phyloP scores from a whole-genome alignment of 148 eudicot species.

The Chenopodium suecicum region DNA sequence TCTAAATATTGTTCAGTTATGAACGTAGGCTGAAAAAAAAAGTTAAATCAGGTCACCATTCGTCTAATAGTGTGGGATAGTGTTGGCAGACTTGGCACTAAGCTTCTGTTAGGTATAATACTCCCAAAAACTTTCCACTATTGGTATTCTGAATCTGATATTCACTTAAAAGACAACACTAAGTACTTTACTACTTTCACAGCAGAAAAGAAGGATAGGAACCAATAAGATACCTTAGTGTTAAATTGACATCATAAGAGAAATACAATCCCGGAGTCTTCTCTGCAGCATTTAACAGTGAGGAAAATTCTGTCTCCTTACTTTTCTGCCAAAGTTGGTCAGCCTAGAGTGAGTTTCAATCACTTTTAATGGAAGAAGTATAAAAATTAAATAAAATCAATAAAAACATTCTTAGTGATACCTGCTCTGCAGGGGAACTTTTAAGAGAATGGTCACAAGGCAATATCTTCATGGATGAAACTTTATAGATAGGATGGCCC shows the following conservation, averaged over 20 bases:
- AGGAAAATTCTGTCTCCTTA: slow-evolving; percentile 82
- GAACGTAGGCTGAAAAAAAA: background rate
- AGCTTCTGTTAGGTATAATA: background rate
- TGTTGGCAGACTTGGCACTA: background rate
- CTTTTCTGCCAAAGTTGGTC: slow-evolving; percentile 58
- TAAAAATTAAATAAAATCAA: background rate
- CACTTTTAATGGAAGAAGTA: background rate
- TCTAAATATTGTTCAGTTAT: background rate
- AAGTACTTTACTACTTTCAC: background rate
- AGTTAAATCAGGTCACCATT: background rate
- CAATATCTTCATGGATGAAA: slow-evolving; percentile 71
- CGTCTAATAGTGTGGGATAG: background rate
- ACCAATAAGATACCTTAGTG: slow-evolving; percentile 63
- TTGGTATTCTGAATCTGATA: background rate
- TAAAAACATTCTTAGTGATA: slow-evolving; percentile 16
- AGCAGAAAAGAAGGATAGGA: slow-evolving; percentile 3
- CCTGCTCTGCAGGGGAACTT: slow-evolving; percentile 77
- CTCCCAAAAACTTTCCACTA: background rate
- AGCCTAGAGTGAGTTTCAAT: slow-evolving; percentile 13
- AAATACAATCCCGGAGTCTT: slow-evolving; percentile 73
- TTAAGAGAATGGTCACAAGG: slow-evolving; percentile 87
- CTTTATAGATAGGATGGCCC: slow-evolving; percentile 84
- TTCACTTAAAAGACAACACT: background rate
- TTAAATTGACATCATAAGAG: slow-evolving; percentile 88
- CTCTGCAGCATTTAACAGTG: slow-evolving; percentile 70